A percentile compares a stretch with the other conserved stretches of the same genome.
Evolutionary conservation across 805 yeast genomes (phyloP).

Genomic region (Crinitomyces ghanaensis): DNA sequence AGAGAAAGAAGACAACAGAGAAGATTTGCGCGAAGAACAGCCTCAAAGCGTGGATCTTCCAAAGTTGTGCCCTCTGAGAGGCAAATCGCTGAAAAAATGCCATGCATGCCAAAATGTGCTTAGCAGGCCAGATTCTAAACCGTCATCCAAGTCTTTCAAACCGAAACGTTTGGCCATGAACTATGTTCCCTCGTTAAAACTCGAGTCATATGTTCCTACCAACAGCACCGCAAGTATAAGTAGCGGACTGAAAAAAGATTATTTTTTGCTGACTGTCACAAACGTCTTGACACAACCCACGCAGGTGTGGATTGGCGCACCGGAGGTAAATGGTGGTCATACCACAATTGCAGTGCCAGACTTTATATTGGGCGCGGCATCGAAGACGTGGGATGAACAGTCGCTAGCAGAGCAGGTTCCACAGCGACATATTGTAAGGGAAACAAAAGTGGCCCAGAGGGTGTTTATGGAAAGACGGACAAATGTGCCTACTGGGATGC

Average conservation of each 20-base stretch:
- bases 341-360: too few species aligned
- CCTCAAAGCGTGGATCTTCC: slow-evolving; percentile 14
- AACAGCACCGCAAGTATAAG: not conserved
- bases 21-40: not conserved
- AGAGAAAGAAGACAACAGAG: not conserved
- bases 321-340: too few species aligned
- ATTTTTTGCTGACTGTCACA: slow-evolving; percentile 14
- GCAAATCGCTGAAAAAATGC: slow-evolving; percentile 22
- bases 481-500: slow-evolving; percentile 4
- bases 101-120: slow-evolving; percentile 24
- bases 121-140: slow-evolving; percentile 23
- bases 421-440: slow-evolving; percentile 15
- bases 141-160: slow-evolving; percentile 15
- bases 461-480: slow-evolving; percentile 20
- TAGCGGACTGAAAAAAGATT: not conserved
- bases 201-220: not conserved
- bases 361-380: too few species aligned
- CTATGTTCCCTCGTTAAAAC: slow-evolving; percentile 15
- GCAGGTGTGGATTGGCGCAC: too few species aligned
- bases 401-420: slow-evolving; percentile 19
- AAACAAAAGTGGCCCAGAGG: slow-evolving; percentile 18
- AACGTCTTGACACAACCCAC: slow-evolving; percentile 15
- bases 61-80: slow-evolving; percentile 17
- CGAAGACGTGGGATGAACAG: slow-evolving; percentile 17
- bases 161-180: slow-evolving; percentile 18